These are phyloP conservation scores for Allomyces javanicus DNA, from an alignment of 192 early-diverging fungal species.

Conservation along the genomic window DNA sequence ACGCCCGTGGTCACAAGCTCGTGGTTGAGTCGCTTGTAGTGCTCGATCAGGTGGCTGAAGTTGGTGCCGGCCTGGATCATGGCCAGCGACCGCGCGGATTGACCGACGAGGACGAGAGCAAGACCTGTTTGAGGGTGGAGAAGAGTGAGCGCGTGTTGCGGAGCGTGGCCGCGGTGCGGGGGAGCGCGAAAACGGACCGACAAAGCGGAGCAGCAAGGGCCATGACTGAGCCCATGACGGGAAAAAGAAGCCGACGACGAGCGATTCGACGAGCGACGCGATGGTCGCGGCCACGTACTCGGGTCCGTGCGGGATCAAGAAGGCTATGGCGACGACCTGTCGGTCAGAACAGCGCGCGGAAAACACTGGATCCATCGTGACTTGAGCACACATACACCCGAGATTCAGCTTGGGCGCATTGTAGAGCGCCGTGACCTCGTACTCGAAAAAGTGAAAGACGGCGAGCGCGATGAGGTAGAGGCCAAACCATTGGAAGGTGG, in stretches of 20 bases:
- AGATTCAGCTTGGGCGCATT: slow-evolving; percentile 43
- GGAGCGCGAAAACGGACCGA: slow-evolving; percentile 10
- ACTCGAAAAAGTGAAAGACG: slow-evolving; percentile 72
- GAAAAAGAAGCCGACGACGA: slow-evolving; percentile 41
- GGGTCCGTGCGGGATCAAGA: slow-evolving; percentile 49
- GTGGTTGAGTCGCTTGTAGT: slow-evolving; percentile 47
- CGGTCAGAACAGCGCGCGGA: slow-evolving; percentile 7
- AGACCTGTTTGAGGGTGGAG: slow-evolving; percentile 23
- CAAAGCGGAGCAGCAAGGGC: slow-evolving; percentile 14
- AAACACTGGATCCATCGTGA: slow-evolving; percentile 11
- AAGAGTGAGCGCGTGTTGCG: background rate
- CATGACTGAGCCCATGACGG: slow-evolving; percentile 26
- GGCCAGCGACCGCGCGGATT: slow-evolving; percentile 54
- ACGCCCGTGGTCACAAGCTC: slow-evolving; percentile 67
- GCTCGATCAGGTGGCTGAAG: slow-evolving; percentile 63
- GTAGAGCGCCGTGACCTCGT: slow-evolving; percentile 65
- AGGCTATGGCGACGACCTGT: slow-evolving; percentile 22
- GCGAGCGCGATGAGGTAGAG: slow-evolving; percentile 43
- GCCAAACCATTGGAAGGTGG: slow-evolving; percentile 31
- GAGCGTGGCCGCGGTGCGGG: too few relatives aligned
- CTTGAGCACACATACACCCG: slow-evolving; percentile 35
- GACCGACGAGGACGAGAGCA: slow-evolving; percentile 38
- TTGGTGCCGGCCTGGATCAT: slow-evolving; percentile 84
- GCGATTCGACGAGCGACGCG: slow-evolving; percentile 45
- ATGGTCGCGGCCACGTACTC: slow-evolving; percentile 50